Conservation (phyloP, 225 moss, liverwort and hornwort species). For the Antitrichia curtipendula region DNA sequence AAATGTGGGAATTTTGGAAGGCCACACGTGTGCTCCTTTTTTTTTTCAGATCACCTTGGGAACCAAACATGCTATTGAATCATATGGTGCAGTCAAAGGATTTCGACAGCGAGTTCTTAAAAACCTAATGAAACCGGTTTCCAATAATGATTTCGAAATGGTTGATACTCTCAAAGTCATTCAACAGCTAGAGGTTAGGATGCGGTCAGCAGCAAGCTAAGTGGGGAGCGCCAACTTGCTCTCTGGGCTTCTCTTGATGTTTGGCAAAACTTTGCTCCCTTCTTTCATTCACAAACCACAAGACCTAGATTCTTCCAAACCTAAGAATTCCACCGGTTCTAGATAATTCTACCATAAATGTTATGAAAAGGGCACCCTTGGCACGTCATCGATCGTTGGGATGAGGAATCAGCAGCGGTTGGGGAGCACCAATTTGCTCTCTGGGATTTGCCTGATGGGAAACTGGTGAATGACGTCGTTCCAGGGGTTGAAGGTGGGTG, state of each 20-base stretch:
- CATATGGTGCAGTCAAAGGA: too few relatives aligned
- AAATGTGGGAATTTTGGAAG: too few relatives aligned
- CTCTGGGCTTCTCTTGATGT: background rate
- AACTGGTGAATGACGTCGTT: constrained; percentile 4
- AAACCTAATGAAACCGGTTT: background rate
- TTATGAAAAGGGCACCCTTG: background rate
- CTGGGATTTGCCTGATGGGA: constrained; percentile 5
- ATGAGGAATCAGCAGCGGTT: background rate
- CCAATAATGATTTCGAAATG: background rate
- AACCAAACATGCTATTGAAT: too few relatives aligned
- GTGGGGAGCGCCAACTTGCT: background rate
- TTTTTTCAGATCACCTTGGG: too few relatives aligned
- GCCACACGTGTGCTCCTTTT: too few relatives aligned
- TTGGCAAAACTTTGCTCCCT: background rate
- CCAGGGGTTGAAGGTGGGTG: constrained; percentile 20
- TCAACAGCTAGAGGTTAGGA: too few relatives aligned
- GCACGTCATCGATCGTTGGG: background rate
- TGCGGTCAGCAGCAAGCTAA: background rate
- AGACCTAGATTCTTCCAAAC: background rate
- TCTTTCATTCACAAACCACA: background rate
- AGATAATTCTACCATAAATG: background rate
- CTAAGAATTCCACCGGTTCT: too few relatives aligned
- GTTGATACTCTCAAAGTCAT: background rate
- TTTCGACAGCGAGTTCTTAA: too few relatives aligned
- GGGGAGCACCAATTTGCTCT: background rate